Base-by-base conservation (phyloP, 768 basidiomycete species). In the Tulasnella sp. region DNA sequence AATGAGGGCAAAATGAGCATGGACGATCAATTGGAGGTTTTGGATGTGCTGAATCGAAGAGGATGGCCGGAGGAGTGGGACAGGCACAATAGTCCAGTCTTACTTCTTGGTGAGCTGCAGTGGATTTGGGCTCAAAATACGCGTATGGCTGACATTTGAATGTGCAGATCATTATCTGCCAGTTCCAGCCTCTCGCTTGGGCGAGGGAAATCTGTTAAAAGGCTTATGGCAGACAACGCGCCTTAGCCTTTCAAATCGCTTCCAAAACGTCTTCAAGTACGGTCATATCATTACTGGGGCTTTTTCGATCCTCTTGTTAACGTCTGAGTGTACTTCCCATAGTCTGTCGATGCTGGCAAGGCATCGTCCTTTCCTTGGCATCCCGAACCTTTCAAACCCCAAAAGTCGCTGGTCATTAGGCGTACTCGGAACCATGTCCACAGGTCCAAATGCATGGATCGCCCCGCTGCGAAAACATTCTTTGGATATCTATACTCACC, bases 391-490 rank as follows among this genome's bases (percentile, higher is more conserved):
- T 17, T 17, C 44, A 12, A 5, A 19, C 12, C 56, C 56, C 29
- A 48, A 48, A 38, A 30, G 45, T 15, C 44, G 56, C 4, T 58
- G 22, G 44, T 58, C 56, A 15, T 45, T 46, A n/a, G 44, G 48
- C 24, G 25, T 58, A 8, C 49, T 58, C 48, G 19, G 44, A 12
- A 31, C 48, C 11, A 30, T 29, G 44, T 58, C 56, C 3, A 49
- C 48, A n/a, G 30, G 27, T 38, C 44, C 44, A 49, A 48, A 49
- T 12, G 15, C 46, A 7, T 58, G 56, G 56, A 44, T 58, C 22
- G 60, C 60, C n/a, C 41, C 44, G 10, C 24, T 62, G 31, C 24
- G 57, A 17, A 12, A 59, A 21, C 19, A 25, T 24, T 48, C 61
- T 2, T 17, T 49, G 58, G 45, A 50, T 17, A 29, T 31, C 5